A percentile compares a stretch with the other conserved stretches of the same genome.
Evolutionary conservation across 441 rosid genomes (phyloP).

Genomic region (Flueggea neowawraea): DNA sequence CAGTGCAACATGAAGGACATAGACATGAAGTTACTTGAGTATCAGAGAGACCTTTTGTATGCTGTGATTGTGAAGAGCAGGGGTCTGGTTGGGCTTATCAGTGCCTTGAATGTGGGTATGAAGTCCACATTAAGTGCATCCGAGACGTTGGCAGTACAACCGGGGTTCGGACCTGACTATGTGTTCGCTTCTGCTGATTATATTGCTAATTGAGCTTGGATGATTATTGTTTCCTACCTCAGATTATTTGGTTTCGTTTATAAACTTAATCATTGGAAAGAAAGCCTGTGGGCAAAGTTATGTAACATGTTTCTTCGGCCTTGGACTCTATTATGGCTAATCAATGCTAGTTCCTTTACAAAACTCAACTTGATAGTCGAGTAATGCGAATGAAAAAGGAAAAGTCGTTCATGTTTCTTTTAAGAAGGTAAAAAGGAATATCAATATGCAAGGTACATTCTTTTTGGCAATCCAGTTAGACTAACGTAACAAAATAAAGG

Average conservation of each 20-base stretch:
- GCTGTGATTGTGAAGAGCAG: conserved; percentile 67
- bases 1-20: conserved; percentile 41
- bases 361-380: too few relatives aligned
- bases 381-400: too few relatives aligned
- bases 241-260: not conserved
- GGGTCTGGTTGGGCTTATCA: conserved; percentile 67
- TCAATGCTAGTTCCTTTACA: too few relatives aligned
- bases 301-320: too few relatives aligned
- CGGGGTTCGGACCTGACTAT: not conserved
- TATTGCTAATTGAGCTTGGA: conserved; percentile 2
- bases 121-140: conserved; percentile 61
- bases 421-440: too few relatives aligned
- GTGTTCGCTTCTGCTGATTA: not conserved
- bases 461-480: too few relatives aligned
- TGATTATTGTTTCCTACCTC: not conserved
- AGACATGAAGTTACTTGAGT: conserved; percentile 50
- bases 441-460: too few relatives aligned
- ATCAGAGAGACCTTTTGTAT: conserved; percentile 57
- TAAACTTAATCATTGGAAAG: not conserved
- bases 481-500: too few relatives aligned
- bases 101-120: conserved; percentile 63
- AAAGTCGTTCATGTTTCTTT: too few relatives aligned
- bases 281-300: too few relatives aligned
- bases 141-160: conserved; percentile 19
- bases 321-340: too few relatives aligned